phyloP scores from a whole-genome alignment of 768 basidiomycete genomes.

The Mycena pura region DNA sequence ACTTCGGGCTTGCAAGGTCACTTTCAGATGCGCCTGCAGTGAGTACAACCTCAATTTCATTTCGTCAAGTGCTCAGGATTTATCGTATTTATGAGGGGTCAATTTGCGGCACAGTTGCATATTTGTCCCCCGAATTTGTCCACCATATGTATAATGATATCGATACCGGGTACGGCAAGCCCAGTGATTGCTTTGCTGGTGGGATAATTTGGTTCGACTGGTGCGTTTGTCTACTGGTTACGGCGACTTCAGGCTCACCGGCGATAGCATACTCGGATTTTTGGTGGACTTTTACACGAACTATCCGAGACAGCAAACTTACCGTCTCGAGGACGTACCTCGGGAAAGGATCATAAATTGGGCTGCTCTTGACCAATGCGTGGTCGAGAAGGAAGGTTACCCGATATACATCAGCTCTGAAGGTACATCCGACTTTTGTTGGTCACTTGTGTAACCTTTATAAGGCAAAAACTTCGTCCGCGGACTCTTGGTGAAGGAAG shows the following conservation, averaged over 20 bases:
- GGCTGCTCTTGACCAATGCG: neutral
- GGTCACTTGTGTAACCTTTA: neutral
- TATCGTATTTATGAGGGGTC: conserved; percentile 70
- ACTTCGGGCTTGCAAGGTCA: conserved; percentile 91
- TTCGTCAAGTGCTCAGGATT: too few species aligned
- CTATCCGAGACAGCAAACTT: neutral
- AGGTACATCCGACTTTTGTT: conserved; percentile 38
- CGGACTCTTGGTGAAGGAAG: conserved; percentile 63
- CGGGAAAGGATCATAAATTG: neutral
- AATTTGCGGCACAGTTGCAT: conserved; percentile 94
- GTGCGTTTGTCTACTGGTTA: neutral
- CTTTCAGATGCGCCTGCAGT: too few species aligned
- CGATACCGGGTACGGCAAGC: conserved; percentile 73
- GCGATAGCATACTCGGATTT: neutral
- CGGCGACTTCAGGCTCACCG: neutral
- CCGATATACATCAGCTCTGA: conserved; percentile 32
- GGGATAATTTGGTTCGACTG: conserved; percentile 90
- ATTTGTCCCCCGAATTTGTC: conserved; percentile 89
- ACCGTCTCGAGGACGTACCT: neutral
- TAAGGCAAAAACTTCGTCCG: conserved; percentile 72
- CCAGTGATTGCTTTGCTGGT: conserved; percentile 94
- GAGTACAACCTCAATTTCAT: too few species aligned
- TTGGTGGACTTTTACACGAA: too few species aligned
- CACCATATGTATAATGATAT: conserved; percentile 23
- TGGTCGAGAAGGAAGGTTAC: conserved; percentile 12